Percentiles rank a stretch among this genome's conserved stretches.
Evolutionary conservation across 2,329 filamentous ascomycete genomes (phyloP).

Genomic region (Didymellaceae sp.): DNA sequence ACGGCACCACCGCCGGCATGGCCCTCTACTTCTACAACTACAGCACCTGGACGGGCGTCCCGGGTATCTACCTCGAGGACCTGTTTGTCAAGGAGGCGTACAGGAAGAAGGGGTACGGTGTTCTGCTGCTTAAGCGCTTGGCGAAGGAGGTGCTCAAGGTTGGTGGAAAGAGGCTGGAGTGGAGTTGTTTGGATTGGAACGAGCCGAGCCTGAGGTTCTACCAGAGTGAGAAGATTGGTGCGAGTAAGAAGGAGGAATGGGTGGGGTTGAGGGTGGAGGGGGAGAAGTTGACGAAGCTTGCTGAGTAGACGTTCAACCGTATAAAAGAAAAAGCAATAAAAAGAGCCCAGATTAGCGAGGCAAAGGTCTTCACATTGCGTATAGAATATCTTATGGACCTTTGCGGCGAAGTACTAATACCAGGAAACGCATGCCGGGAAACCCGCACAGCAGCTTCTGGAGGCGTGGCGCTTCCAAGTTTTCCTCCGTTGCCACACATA

Average conservation of each 20-base stretch:
- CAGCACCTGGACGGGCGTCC: constrained; percentile 85
- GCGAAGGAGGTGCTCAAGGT: constrained; percentile 80
- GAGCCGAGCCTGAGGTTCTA: constrained; percentile 90
- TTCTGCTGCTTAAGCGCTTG: constrained; percentile 73
- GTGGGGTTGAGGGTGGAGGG: constrained; percentile 77
- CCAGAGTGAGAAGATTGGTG: constrained; percentile 60
- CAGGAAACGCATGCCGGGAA: too few species aligned
- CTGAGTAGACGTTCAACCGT: too few species aligned
- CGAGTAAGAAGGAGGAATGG: constrained; percentile 72
- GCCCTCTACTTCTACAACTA: constrained; percentile 96
- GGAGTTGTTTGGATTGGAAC: constrained; percentile 94
- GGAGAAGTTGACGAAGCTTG: constrained; percentile 67
- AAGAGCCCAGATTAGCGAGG: too few species aligned
- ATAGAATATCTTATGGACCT: too few species aligned
- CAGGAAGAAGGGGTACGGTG: constrained; percentile 80
- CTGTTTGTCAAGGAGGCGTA: constrained; percentile 78
- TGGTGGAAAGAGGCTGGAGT: constrained; percentile 79
- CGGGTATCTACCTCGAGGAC: constrained; percentile 93
- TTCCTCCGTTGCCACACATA: too few species aligned
- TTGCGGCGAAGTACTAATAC: too few species aligned
- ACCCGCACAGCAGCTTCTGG: too few species aligned
- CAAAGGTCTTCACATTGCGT: too few species aligned
- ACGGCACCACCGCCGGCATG: constrained; percentile 69
- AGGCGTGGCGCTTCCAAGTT: too few species aligned
- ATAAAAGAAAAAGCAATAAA: too few species aligned